Conservation (phyloP, 805 yeast genomes). For the Saccharomycopsis sp. region DNA sequence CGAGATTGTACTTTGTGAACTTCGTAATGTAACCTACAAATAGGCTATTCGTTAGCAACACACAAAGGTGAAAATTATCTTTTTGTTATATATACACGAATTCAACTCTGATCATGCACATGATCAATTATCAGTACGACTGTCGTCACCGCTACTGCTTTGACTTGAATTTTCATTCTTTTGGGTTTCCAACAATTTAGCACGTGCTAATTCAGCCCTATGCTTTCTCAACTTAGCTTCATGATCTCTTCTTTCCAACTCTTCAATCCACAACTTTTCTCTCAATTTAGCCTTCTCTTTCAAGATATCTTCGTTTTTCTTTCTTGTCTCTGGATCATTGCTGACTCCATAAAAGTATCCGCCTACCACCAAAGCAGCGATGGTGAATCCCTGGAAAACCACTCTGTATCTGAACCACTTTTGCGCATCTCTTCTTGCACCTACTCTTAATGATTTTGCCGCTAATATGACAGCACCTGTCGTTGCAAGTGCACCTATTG, state of each 20-base stretch:
- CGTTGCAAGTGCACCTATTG: constrained; percentile 73
- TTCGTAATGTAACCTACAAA: too few relatives aligned
- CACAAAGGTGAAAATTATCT: too few relatives aligned
- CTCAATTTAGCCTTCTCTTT: constrained; percentile 77
- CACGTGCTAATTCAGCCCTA: constrained; percentile 58
- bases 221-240: constrained; percentile 60
- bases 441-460: constrained; percentile 63
- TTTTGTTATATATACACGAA: background rate
- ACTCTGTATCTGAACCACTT: constrained; percentile 87
- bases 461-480: constrained; percentile 77
- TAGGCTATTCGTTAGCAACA: too few relatives aligned
- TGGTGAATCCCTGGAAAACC: constrained; percentile 75
- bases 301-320: constrained; percentile 56
- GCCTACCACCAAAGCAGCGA: constrained; percentile 77
- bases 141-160: background rate
- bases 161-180: background rate
- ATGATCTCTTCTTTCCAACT: constrained; percentile 78
- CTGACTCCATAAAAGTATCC: constrained; percentile 60
- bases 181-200: background rate
- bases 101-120: background rate
- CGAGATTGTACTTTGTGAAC: background rate
- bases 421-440: constrained; percentile 72
- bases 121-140: background rate
- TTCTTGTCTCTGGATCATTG: constrained; percentile 32
- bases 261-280: constrained; percentile 76